A percentile compares a stretch with the other conserved stretches of the same genome.
Conservation (phyloP, 257 asterid species). For the Ilex aquifolium region DNA sequence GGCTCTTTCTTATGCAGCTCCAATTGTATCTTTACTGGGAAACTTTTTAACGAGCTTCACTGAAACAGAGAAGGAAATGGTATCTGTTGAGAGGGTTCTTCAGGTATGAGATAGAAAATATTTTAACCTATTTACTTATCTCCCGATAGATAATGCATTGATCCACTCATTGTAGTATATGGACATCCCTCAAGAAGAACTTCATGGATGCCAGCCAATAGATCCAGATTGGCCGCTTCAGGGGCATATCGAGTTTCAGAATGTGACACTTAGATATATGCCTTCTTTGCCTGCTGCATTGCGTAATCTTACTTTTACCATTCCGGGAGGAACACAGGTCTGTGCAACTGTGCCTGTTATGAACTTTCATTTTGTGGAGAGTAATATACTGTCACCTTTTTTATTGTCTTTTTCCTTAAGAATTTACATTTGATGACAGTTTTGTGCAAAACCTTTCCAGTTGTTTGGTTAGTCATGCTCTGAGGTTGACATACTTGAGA, state of each 20-base stretch:
- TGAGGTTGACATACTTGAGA: background rate
- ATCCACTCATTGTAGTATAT: constrained; percentile 48
- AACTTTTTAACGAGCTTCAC: constrained; percentile 92
- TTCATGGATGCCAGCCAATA: constrained; percentile 31
- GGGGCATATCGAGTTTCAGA: constrained; percentile 64
- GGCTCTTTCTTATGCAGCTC: constrained; percentile 95
- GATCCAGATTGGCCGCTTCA: constrained; percentile 59
- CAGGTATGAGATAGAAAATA: constrained; percentile 39
- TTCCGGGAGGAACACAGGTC: constrained; percentile 72
- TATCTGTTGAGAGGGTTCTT: constrained; percentile 90
- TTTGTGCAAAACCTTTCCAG: too few species aligned
- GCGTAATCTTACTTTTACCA: constrained; percentile 47
- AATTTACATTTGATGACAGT: too few species aligned
- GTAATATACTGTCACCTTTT: background rate
- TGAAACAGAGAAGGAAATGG: constrained; percentile 98
- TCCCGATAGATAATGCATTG: background rate
- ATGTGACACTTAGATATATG: constrained; percentile 73
- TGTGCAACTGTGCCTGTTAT: constrained; percentile 13
- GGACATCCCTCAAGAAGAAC: constrained; percentile 74
- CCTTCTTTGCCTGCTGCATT: constrained; percentile 81
- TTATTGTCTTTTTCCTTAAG: constrained; percentile 1
- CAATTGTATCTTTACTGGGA: constrained; percentile 75
- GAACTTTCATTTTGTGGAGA: background rate
- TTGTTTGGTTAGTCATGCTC: too few species aligned
- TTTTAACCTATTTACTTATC: too few species aligned